A percentile compares a stretch with the other conserved stretches of the same genome.
phyloP scores from a whole-genome alignment of 202 grass and related monocot species.

The Zoysia matrella region DNA sequence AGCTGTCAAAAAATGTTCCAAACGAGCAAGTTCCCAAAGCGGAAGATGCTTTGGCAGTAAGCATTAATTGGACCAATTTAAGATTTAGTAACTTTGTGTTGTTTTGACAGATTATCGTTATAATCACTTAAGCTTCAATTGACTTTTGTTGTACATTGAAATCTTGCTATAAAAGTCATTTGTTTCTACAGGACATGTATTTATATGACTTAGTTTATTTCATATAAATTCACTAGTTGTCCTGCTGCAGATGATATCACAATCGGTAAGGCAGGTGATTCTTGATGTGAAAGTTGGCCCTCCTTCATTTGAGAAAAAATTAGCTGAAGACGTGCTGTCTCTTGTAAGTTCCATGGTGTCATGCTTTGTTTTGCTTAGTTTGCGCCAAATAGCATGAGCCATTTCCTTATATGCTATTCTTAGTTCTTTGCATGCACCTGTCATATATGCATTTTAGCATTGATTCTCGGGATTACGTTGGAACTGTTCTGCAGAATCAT shows the following conservation, averaged over 20 bases:
- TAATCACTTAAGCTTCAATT: constrained; percentile 23
- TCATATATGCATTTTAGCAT: neutral
- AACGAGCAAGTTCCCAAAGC: constrained; percentile 59
- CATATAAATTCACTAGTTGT: constrained; percentile 15
- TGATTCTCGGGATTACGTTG: neutral
- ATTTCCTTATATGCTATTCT: neutral
- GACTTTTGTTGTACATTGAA: neutral
- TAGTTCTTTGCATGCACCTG: constrained; percentile 9
- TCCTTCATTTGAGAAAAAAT: constrained; percentile 70
- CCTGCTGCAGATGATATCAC: constrained; percentile 63
- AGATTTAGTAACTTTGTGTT: neutral
- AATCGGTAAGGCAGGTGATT: constrained; percentile 76
- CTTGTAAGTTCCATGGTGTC: constrained; percentile 60
- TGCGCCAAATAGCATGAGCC: constrained; percentile 1
- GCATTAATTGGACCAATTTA: neutral
- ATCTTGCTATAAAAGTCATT: neutral
- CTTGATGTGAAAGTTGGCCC: constrained; percentile 89
- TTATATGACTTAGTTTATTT: neutral
- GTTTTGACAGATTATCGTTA: neutral
- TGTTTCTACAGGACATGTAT: constrained; percentile 10
- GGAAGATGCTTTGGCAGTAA: constrained; percentile 73
- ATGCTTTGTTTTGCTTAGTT: constrained; percentile 18
- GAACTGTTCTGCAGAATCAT: constrained; percentile 6
- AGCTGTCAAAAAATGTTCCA: constrained; percentile 52
- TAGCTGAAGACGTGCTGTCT: constrained; percentile 76